These are phyloP conservation scores for Aspergillus ibericus DNA, from an alignment of 2,329 filamentous ascomycete genomes.

Conservation along the genomic window DNA sequence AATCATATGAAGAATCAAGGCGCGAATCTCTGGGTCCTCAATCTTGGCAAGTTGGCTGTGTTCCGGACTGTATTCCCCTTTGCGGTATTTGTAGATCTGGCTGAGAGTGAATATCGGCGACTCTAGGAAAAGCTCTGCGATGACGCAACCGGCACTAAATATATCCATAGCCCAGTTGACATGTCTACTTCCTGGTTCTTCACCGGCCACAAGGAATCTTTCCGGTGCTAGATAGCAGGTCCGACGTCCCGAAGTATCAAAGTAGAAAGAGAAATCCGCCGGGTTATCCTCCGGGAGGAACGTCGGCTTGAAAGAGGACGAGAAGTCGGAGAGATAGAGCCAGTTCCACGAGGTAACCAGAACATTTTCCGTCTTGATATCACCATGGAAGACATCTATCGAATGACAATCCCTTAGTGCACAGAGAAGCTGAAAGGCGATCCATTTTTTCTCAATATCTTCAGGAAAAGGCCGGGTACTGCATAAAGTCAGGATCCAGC, in stretches of 20 bases:
- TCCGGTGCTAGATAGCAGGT: constrained; percentile 97
- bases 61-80: constrained; percentile 86
- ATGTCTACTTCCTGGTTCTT: constrained; percentile 62
- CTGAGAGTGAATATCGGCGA: constrained; percentile 96
- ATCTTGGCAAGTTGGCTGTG: constrained; percentile 81
- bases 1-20: constrained; percentile 94
- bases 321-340: constrained; percentile 97
- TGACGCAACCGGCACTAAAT: constrained; percentile 94
- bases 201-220: constrained; percentile 73
- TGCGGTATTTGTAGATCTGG: constrained; percentile 90
- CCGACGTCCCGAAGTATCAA: constrained; percentile 85
- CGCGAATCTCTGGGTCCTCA: constrained; percentile 79
- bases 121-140: constrained; percentile 93
- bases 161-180: constrained; percentile 96
- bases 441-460: constrained; percentile 98
- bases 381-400: constrained; percentile 87
- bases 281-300: constrained; percentile 95
- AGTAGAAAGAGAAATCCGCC: constrained; percentile 96
- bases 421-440: constrained; percentile 92
- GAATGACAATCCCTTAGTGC: constrained; percentile 89
- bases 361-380: constrained; percentile 98
- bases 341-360: constrained; percentile 99
- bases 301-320: constrained; percentile 90
- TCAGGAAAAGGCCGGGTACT: constrained; percentile 95
- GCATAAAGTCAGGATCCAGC: constrained; percentile 24